Conservation (phyloP, 2,329 filamentous ascomycete genomes). For the Coniochaeta sp. region DNA sequence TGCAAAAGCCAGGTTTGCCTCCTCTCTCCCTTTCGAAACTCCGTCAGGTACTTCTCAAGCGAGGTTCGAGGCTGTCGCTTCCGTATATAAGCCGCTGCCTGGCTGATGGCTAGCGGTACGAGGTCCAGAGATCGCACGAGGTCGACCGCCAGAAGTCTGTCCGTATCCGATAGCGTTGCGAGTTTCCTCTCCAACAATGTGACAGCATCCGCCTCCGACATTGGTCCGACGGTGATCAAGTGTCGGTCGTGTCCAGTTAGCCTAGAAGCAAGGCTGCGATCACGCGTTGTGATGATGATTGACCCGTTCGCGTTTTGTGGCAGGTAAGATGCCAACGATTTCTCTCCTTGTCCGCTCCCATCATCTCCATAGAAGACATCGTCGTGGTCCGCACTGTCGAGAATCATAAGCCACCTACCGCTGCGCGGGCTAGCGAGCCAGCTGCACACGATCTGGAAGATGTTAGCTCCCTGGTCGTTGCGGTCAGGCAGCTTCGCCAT, state of each 20-base stretch:
- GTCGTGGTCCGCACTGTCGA: conserved; percentile 29
- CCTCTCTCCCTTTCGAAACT: conserved; percentile 18
- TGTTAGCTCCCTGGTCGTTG: too few relatives aligned
- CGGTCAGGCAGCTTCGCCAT: too few relatives aligned
- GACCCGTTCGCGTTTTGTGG: conserved; percentile 21
- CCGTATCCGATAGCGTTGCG: conserved; percentile 7
- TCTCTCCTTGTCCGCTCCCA: conserved; percentile 3
- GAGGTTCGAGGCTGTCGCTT: conserved; percentile 19
- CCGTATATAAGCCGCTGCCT: conserved; percentile 24
- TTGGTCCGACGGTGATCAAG: conserved; percentile 20
- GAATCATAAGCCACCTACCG: conserved; percentile 26
- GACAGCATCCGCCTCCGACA: conserved; percentile 17
- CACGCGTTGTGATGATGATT: conserved; percentile 20
- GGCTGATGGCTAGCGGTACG: conserved; percentile 26
- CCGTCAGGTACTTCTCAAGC: conserved; percentile 27
- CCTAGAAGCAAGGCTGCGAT: conserved; percentile 12
- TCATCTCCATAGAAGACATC: conserved; percentile 16
- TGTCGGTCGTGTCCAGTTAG: conserved; percentile 12
- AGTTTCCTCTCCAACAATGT: conserved; percentile 22
- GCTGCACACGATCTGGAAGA: conserved; percentile 16
- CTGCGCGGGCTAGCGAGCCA: conserved; percentile 23
- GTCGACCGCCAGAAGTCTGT: conserved; percentile 9
- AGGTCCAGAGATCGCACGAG: conserved; percentile 21
- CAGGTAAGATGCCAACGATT: conserved; percentile 16
- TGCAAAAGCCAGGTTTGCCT: conserved; percentile 9